These are phyloP conservation scores for Aplosporella prunicola DNA, from an alignment of 2,329 filamentous ascomycete species.

Conservation along the genomic window DNA sequence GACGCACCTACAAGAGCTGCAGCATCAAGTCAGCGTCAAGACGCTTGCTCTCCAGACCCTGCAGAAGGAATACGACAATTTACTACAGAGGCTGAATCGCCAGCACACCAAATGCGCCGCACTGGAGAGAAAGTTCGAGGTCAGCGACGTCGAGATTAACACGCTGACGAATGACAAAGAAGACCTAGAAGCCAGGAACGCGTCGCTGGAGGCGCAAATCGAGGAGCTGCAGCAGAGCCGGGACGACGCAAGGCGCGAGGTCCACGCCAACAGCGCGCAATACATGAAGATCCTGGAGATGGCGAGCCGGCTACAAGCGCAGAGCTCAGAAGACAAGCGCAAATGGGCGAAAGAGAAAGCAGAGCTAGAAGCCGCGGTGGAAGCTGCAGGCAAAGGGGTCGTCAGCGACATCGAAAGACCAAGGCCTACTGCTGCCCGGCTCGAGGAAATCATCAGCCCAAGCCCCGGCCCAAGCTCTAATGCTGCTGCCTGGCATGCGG, in stretches of 20 bases:
- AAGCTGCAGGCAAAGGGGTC: too few species aligned
- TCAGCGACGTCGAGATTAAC: constrained; percentile 35
- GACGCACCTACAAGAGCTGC: constrained; percentile 39
- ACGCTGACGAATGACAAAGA: constrained; percentile 42
- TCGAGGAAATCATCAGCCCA: too few species aligned
- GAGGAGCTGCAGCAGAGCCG: constrained; percentile 40
- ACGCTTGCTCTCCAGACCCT: constrained; percentile 44
- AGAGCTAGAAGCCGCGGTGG: constrained; percentile 17
- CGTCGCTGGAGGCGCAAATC: constrained; percentile 39
- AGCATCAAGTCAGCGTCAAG: constrained; percentile 46
- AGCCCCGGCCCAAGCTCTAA: not conserved
- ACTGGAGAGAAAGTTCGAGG: constrained; percentile 36
- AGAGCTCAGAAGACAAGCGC: constrained; percentile 34
- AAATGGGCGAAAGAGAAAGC: constrained; percentile 32
- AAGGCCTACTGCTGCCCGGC: too few species aligned
- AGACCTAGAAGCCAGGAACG: constrained; percentile 38
- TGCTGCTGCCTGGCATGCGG: not conserved
- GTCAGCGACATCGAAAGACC: constrained; percentile 5
- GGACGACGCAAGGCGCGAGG: constrained; percentile 37
- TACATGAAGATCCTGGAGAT: constrained; percentile 44
- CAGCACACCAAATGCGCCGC: constrained; percentile 41
- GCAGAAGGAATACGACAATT: constrained; percentile 44
- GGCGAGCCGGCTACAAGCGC: constrained; percentile 36
- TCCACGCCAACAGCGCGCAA: constrained; percentile 37
- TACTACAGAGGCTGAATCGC: constrained; percentile 43